Evolutionary conservation across 2,329 filamentous ascomycete species (phyloP).

Genomic region (Cryoendolithus antarcticus): DNA sequence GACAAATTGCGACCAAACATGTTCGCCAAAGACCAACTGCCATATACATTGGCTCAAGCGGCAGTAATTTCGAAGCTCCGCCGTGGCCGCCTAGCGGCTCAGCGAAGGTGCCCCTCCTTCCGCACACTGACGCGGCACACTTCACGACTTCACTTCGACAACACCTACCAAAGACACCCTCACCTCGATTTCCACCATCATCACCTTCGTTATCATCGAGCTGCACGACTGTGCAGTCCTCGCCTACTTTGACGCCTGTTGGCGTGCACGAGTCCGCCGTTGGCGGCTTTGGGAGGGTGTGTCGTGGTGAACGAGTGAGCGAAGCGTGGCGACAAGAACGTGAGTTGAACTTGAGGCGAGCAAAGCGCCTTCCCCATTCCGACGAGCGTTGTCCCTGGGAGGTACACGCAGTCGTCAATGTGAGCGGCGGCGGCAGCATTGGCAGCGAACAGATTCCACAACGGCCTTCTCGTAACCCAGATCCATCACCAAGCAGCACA

Average conservation of each 20-base stretch:
- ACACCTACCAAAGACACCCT: conserved; percentile 6
- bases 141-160: too few relatives aligned
- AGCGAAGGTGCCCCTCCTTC: too few relatives aligned
- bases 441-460: background rate
- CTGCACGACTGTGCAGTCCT: conserved; percentile 14
- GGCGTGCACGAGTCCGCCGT: conserved; percentile 3
- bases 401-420: conserved; percentile 20
- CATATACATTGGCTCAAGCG: conserved; percentile 3
- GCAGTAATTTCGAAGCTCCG: background rate
- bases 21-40: conserved; percentile 5
- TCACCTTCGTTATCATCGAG: conserved; percentile 15
- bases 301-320: conserved; percentile 3
- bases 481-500: background rate
- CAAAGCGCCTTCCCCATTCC: conserved; percentile 19
- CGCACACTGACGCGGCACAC: too few relatives aligned
- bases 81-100: background rate
- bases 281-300: conserved; percentile 3
- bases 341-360: conserved; percentile 17
- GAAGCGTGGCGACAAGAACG: conserved; percentile 9
- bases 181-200: conserved; percentile 9
- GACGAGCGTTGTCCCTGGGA: conserved; percentile 14
- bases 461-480: too few relatives aligned
- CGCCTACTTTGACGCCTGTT: conserved; percentile 13
- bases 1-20: background rate
- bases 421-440: conserved; percentile 2